Base-by-base conservation (phyloP, 139 green algal genomes). In the Chlorella sp. region DNA sequence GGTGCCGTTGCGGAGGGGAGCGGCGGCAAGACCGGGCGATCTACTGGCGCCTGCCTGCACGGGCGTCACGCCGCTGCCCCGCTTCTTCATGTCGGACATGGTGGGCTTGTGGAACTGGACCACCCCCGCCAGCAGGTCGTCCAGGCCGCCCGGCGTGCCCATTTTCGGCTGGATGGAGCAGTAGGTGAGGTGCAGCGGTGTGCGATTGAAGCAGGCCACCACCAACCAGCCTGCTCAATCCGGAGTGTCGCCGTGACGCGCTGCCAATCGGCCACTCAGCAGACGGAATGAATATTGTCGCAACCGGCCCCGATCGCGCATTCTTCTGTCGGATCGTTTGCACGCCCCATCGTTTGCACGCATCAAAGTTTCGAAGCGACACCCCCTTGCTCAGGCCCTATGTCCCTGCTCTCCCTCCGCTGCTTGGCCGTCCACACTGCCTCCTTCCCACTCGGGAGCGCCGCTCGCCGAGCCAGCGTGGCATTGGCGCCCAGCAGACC, bases 31-130 rank as follows among this genome's bases (percentile, higher is more conserved):
- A 3, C n/a, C n/a, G n/a, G n/a, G n/a, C n/a, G 28, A 19, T 34
- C 40, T 14, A 30, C 7, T 5, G 30, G 75, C 79, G 30, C 42
- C 68, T 42, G 79, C 79, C 48, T 85, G 79, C 42, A 85, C 24
- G 32, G 79, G 79, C 42, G 57, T 85, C 42, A 42, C 53, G 40
- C 40, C 9, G n/a, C 18, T 42, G 11, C 19, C n/a, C 9, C 53
- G n/a, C n/a, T 68, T n/a, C 68, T 85, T 92, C 66, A 92, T 85
- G 78, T 88, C 86, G 2, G 53, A 32, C 22, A 92, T 34, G n/a
- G 66, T 89, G 14, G 81, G 86, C 73, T 57, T 77, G 48, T 48
- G 34, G 30, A 92, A 85, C 11, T 68, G 66, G 19, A 39, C 21
- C 21, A 92, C 30, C 34, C 48, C 86, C n/a, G 28, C 61, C 0